Evolutionary conservation across 768 basidiomycete species (phyloP), one percentile per base, ranked within the genome.

Genomic region (Crucibulum laeve): DNA sequence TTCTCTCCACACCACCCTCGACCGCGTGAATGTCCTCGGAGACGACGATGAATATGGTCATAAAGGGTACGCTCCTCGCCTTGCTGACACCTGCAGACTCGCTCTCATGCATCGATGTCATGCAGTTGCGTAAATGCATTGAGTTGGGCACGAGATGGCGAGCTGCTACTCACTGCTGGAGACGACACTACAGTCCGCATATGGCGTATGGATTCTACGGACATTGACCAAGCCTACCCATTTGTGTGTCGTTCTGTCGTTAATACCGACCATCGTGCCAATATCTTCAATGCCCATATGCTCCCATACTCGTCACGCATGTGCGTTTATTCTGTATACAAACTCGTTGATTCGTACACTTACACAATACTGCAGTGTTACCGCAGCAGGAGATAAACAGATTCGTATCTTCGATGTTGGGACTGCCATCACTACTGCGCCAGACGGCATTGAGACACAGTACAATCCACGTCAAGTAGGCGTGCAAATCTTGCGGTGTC

Each of bases 251-350:
- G 77, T 44, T 70, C 80, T 5, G 75, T 84, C n/a, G 81, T 93
- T 39, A 60, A 71, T 11, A 92, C 91, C 0, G 89, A 88, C 3
- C 91, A 95, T 59, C 74, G 65, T 36, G 80, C 74, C 10, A 95
- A 95, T 54, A 89, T 95, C 36, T 95, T 95, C 69, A 87, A 83
- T 51, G 80, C 77, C 0, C 79, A 87, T 36, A 83, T 89, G 73
- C 68, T 95, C 1, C 89, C 90, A 0, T 68, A 77, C 50, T 87
- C 88, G 8, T 76, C 82, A n/a, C 77, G 80, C 41, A 85, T 94
- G 80, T 90, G 61, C 69, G 79, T 19, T 33, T 50, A 25, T 47
- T 47, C n/a, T n/a, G n/a, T n/a, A 37, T 26, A 32, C 24, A 51
- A 53, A 43, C 47, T 55, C 45, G 46, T n/a, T 35, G 21, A 3